phyloP scores from a whole-genome alignment of 2,329 filamentous ascomycete genomes.

The Metarhizium album region DNA sequence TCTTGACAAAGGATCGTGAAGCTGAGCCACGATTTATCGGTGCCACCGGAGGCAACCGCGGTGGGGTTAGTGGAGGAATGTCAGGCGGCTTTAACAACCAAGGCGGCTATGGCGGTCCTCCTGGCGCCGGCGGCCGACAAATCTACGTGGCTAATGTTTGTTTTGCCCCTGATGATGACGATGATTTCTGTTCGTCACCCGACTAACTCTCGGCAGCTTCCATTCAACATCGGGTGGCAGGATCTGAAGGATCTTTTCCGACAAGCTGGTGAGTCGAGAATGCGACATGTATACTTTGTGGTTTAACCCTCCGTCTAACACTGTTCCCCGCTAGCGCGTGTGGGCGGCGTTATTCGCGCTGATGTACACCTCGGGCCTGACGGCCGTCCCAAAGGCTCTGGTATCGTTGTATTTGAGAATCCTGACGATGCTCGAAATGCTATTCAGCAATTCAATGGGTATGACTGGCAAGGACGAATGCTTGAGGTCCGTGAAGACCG shows the following conservation, averaged over 20 bases:
- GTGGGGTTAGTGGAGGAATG: constrained; percentile 48
- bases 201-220: constrained; percentile 52
- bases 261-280: constrained; percentile 69
- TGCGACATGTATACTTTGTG: neutral
- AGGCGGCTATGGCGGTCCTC: constrained; percentile 39
- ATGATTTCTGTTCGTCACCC: neutral
- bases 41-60: constrained; percentile 50
- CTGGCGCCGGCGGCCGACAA: constrained; percentile 58
- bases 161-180: constrained; percentile 27
- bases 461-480: constrained; percentile 91
- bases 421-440: constrained; percentile 91
- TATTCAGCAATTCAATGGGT: constrained; percentile 96
- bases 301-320: neutral
- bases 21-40: constrained; percentile 93
- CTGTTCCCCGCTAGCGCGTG: constrained; percentile 29
- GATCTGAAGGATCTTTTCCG: constrained; percentile 98
- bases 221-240: constrained; percentile 97
- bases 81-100: constrained; percentile 42
- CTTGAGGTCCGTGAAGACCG: constrained; percentile 95
- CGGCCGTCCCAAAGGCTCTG: constrained; percentile 89
- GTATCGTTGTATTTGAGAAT: constrained; percentile 93
- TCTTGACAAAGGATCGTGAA: constrained; percentile 68
- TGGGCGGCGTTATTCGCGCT: constrained; percentile 79
- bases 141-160: constrained; percentile 98
- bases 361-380: constrained; percentile 90